Percentiles rank a stretch among this genome's conserved stretches.
These are phyloP conservation scores for Trypanosoma conorhini DNA, from an alignment of 208 protist genomes.

Conservation along the genomic window DNA sequence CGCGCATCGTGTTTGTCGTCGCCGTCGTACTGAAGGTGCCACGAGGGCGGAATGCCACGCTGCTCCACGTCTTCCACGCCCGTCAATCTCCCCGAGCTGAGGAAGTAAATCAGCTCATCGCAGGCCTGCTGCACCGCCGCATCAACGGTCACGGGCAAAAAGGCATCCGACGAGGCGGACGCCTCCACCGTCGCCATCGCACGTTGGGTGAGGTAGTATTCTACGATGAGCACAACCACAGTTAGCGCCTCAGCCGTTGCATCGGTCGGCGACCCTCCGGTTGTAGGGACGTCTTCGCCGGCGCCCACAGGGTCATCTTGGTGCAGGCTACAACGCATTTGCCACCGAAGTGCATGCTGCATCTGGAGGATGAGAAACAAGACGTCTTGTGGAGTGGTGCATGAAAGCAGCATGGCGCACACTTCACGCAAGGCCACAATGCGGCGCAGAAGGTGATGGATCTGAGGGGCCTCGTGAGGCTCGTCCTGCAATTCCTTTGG, in stretches of 20 bases:
- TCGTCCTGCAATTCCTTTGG: not conserved
- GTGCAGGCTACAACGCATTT: constrained; percentile 16
- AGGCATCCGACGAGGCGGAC: not conserved
- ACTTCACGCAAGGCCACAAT: constrained; percentile 54
- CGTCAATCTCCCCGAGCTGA: constrained; percentile 40
- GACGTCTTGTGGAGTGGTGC: constrained; percentile 47
- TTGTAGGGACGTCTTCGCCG: not conserved
- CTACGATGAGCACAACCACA: constrained; percentile 44
- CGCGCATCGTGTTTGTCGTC: constrained; percentile 6
- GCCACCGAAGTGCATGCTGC: constrained; percentile 28
- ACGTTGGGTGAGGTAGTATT: constrained; percentile 52
- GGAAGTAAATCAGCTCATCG: constrained; percentile 58
- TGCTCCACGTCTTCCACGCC: constrained; percentile 41
- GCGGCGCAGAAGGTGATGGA: constrained; percentile 22
- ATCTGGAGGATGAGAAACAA: constrained; percentile 47
- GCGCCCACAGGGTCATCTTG: not conserved
- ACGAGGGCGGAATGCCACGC: constrained; percentile 33
- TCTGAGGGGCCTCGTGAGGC: not conserved
- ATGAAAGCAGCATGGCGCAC: constrained; percentile 48
- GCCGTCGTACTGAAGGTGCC: not conserved
- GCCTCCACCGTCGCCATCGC: constrained; percentile 26
- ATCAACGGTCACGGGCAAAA: constrained; percentile 3
- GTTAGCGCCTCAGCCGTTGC: constrained; percentile 42
- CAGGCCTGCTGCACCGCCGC: constrained; percentile 50
- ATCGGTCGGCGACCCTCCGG: constrained; percentile 7